Base-by-base conservation (phyloP, 371 early-diverging fungal species). In the Parasitella parasitica region DNA sequence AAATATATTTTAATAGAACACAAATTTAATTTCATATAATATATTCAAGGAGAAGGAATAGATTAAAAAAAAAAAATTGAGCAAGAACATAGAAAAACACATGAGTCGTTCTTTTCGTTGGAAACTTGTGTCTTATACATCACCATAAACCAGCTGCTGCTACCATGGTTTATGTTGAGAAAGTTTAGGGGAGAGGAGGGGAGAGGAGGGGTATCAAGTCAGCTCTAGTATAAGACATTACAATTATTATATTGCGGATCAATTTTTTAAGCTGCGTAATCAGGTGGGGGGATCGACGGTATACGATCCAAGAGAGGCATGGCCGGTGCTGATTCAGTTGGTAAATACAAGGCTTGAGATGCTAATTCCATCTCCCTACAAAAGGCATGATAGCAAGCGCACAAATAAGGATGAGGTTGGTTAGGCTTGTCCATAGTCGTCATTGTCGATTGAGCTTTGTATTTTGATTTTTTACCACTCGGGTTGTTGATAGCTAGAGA, bases 251-350 rank as follows among this genome's bases (percentile, higher is more conserved):
- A 20, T 22, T 43, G 43, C 12, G 43, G 43, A 43, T 43, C 43
- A 22, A 6, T 54, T 53, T 36, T 35, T 60, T 32, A 60, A 30
- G 53, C 60, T 30, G 51, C 24, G 32, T 75, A 77, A 41, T 70
- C 75, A 32, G 78, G 78, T 54, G 78, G 78, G 32, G 78, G 78
- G 56, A 62, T 67, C 32, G 78, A 75, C 26, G 78, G 78, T 55
- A 65, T 67, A 41, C 71, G 70, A 49, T 72, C 75, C 41, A 77
- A 51, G 26, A 64, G 51, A 22, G 62, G 67, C 59, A 62, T 69
- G 9, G 57, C 57, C 8, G 65, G 58, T 52, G 62, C 26, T 48
- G 48, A 15, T 38, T 63, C 59, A 13, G 57, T 41, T 30, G 63
- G 57, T 15, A 73, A 37, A 51, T 65, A 66, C 18, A 72, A 58